Conservation (phyloP, 2,329 filamentous ascomycete genomes). For the Lecanicillium sp. region DNA sequence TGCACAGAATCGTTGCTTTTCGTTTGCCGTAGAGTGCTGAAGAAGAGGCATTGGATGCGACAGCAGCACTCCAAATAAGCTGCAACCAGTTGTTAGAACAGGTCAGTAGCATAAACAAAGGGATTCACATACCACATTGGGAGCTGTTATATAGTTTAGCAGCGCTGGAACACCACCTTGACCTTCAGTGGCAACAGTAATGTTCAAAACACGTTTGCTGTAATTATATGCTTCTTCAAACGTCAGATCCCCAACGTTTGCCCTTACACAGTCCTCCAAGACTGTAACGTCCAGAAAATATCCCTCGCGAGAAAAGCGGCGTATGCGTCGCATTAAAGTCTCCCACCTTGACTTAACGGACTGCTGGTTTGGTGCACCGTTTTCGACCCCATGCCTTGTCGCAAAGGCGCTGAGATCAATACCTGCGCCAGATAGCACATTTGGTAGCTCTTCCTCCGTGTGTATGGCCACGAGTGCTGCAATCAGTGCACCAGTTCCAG, state of each 20-base stretch:
- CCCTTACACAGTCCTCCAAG: conserved; percentile 73
- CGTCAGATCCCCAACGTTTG: conserved; percentile 80
- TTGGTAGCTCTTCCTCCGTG: conserved; percentile 74
- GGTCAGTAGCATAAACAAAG: background rate
- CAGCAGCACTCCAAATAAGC: conserved; percentile 73
- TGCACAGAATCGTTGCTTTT: conserved; percentile 62
- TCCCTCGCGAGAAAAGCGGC: conserved; percentile 64
- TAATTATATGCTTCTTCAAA: conserved; percentile 87
- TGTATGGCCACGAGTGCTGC: conserved; percentile 83
- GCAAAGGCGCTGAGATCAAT: conserved; percentile 80
- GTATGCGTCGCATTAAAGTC: conserved; percentile 58
- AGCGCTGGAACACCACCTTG: conserved; percentile 72
- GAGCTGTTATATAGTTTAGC: conserved; percentile 86
- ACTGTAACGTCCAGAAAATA: conserved; percentile 78
- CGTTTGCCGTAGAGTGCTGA: conserved; percentile 57
- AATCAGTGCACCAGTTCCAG: conserved; percentile 81
- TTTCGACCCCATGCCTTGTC: conserved; percentile 21
- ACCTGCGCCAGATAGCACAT: conserved; percentile 66
- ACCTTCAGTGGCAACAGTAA: conserved; percentile 72
- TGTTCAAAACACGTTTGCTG: conserved; percentile 83
- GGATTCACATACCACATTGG: conserved; percentile 70
- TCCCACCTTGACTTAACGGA: conserved; percentile 36
- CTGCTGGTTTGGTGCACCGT: conserved; percentile 24
- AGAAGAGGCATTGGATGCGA: conserved; percentile 64
- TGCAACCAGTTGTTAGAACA: conserved; percentile 20